Conservation (phyloP, 441 rosid species). For the Gossypium laxum region DNA sequence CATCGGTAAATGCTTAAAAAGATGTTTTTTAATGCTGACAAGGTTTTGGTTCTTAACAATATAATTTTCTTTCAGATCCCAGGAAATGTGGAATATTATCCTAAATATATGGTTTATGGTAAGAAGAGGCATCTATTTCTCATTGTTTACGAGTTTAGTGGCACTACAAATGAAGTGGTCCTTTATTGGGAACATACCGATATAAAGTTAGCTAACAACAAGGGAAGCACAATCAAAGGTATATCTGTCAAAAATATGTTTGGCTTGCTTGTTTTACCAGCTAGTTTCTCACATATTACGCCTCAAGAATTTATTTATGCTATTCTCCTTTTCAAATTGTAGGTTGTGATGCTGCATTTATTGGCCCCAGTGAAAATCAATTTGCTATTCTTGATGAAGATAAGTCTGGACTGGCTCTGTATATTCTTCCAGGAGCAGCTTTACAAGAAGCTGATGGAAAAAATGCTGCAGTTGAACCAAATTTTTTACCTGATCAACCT, state of each 20-base stretch:
- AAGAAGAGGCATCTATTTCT: conserved; percentile 72
- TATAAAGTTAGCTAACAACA: conserved; percentile 53
- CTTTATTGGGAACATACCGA: conserved; percentile 87
- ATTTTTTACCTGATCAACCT: conserved; percentile 28
- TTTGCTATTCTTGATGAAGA: conserved; percentile 91
- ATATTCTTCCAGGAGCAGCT: conserved; percentile 62
- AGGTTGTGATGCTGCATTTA: conserved; percentile 95
- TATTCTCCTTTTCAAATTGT: conserved; percentile 14
- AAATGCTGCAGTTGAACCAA: conserved; percentile 47
- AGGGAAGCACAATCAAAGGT: conserved; percentile 81
- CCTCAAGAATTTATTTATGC: conserved; percentile 17
- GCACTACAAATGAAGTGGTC: conserved; percentile 74
- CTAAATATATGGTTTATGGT: conserved; percentile 65
- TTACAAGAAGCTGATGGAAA: conserved; percentile 57
- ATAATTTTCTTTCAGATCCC: conserved; percentile 59
- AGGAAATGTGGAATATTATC: conserved; percentile 68
- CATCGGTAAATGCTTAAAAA: conserved; percentile 48
- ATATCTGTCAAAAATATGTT: conserved; percentile 15
- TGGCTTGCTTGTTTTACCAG: not conserved
- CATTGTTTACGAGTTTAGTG: conserved; percentile 78
- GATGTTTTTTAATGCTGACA: conserved; percentile 2
- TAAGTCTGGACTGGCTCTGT: conserved; percentile 74
- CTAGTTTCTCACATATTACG: conserved; percentile 6
- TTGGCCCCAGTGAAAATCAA: conserved; percentile 75
- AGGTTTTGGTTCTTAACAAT: conserved; percentile 9